A percentile compares a stretch with the other conserved stretches of the same genome.
Evolutionary conservation across 306 rosid genomes (phyloP).

Genomic region (Quercus dentata): DNA sequence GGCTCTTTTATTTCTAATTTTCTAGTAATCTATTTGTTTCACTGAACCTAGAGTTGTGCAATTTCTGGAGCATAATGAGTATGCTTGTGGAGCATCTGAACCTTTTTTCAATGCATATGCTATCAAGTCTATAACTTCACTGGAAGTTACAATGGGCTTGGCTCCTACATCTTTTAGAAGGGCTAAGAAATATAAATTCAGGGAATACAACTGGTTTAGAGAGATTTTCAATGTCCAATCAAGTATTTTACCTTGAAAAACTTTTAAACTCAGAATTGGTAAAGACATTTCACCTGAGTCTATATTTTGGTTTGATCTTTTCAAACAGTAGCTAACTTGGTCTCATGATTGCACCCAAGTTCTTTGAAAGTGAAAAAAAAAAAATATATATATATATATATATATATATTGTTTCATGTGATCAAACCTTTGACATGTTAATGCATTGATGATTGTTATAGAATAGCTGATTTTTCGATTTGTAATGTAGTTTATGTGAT

Average conservation of each 20-base stretch:
- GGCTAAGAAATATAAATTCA: background rate
- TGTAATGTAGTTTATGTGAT: no score
- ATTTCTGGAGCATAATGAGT: background rate
- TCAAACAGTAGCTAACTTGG: no score
- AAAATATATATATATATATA: background rate
- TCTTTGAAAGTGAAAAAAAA: no score
- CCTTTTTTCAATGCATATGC: no score
- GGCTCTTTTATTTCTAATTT: no score
- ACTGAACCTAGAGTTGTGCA: background rate
- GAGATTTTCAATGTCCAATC: no score
- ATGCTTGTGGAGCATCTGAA: background rate
- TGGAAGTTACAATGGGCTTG: background rate
- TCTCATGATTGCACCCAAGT: no score
- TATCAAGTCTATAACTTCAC: background rate
- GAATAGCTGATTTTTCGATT: no score
- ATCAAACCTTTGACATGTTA: no score
- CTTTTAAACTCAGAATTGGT: background rate
- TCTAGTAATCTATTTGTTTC: background rate
- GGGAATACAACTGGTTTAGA: background rate
- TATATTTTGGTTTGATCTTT: background rate
- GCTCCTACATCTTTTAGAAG: background rate
- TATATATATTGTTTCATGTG: no score
- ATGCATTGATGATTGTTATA: no score
- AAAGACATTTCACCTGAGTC: background rate
- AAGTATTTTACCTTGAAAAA: background rate